phyloP scores from a whole-genome alignment of 352 stramenopile species.

The Globisporangium solare region DNA sequence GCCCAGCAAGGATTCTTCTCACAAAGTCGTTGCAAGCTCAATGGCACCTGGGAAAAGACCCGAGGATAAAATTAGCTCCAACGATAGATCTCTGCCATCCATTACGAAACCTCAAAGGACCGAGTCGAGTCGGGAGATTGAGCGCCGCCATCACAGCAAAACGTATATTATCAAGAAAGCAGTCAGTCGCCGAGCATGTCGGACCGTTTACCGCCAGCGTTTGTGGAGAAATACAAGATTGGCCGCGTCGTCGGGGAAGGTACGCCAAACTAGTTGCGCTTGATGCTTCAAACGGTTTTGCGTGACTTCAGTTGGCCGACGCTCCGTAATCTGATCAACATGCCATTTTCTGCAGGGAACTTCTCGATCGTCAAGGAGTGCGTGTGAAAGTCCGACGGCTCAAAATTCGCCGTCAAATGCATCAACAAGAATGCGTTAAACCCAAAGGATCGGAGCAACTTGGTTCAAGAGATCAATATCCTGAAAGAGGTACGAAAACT shows the following conservation, averaged over 20 bases:
- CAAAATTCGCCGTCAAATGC: slow-evolving; percentile 76
- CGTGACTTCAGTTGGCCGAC: background rate
- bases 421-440: slow-evolving; percentile 80
- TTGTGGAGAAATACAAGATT: slow-evolving; percentile 79
- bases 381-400: slow-evolving; percentile 37
- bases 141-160: no score
- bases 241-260: slow-evolving; percentile 72
- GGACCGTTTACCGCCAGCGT: slow-evolving; percentile 44
- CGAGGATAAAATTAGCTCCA: no score
- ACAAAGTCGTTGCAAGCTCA: no score
- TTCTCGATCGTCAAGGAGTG: slow-evolving; percentile 85
- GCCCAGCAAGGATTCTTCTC: no score
- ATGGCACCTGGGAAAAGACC: no score
- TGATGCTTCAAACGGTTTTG: no score
- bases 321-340: background rate
- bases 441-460: slow-evolving; percentile 72
- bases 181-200: slow-evolving; percentile 24
- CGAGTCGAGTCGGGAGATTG: no score
- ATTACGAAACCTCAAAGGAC: no score
- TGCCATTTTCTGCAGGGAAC: slow-evolving; percentile 38
- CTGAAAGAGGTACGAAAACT: slow-evolving; percentile 43
- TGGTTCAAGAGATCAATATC: slow-evolving; percentile 83
- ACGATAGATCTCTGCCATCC: no score
- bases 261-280: slow-evolving; percentile 1
- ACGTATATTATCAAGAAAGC: background rate